Conservation (phyloP, 441 rosid genomes). For the Sinapis alba region DNA sequence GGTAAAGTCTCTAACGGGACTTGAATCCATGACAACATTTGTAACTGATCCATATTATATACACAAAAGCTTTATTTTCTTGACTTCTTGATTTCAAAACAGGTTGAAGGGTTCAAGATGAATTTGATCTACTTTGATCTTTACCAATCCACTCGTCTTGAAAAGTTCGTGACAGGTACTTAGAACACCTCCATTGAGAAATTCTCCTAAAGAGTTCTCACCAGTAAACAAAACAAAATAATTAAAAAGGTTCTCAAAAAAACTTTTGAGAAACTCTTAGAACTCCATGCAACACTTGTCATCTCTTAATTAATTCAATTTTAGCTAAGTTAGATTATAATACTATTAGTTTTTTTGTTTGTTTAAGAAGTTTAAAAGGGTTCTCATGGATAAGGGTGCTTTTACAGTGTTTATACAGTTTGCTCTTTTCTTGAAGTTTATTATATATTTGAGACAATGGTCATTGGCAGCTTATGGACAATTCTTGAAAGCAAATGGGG, state of each 20-base stretch:
- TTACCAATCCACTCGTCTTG: conserved; percentile 89
- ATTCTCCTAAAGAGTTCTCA: too few relatives aligned
- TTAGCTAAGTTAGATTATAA: too few relatives aligned
- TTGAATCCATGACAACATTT: background rate
- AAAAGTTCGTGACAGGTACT: conserved; percentile 86
- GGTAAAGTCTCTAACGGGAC: conserved; percentile 58
- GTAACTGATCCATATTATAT: background rate
- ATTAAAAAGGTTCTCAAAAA: too few relatives aligned
- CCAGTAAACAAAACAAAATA: too few relatives aligned
- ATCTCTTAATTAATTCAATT: too few relatives aligned
- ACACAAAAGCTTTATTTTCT: background rate
- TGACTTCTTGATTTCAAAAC: conserved; percentile 17
- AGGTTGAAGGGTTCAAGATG: conserved; percentile 99
- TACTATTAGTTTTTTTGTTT: too few relatives aligned
- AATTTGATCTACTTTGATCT: conserved; percentile 91
- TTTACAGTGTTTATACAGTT: background rate
- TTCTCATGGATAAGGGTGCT: too few relatives aligned
- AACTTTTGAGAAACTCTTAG: too few relatives aligned
- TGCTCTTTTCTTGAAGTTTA: background rate
- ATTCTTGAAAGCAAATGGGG: conserved; percentile 85
- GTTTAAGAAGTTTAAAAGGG: too few relatives aligned
- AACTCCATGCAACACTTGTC: too few relatives aligned
- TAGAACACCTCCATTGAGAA: too few relatives aligned
- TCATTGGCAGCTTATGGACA: conserved; percentile 68
- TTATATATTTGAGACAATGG: background rate